Evolutionary conservation across 768 basidiomycete genomes (phyloP).

Genomic region (Boletus eberwhitei): DNA sequence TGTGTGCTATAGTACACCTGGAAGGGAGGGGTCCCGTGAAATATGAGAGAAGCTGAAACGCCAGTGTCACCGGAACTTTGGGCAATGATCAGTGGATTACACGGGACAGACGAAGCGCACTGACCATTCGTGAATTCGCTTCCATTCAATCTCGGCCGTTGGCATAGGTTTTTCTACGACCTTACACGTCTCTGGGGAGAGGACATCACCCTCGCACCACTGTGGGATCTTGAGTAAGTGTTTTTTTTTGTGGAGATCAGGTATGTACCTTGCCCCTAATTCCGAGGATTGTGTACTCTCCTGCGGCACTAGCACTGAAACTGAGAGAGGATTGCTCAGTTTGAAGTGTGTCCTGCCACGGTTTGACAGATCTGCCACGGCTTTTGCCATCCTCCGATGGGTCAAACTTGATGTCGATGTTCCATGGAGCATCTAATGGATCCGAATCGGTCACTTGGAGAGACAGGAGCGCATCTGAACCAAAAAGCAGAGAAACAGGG

Average conservation of each 20-base stretch:
- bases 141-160: slow-evolving; percentile 83
- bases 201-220: slow-evolving; percentile 79
- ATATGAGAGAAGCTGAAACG: slow-evolving; percentile 78
- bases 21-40: slow-evolving; percentile 91
- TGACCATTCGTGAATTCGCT: slow-evolving; percentile 87
- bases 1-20: slow-evolving; percentile 74
- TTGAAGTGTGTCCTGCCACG: slow-evolving; percentile 63
- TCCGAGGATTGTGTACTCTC: slow-evolving; percentile 70
- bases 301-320: slow-evolving; percentile 57
- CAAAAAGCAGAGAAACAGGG: slow-evolving; percentile 69
- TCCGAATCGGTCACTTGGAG: slow-evolving; percentile 56
- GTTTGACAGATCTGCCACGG: slow-evolving; percentile 42
- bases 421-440: slow-evolving; percentile 65
- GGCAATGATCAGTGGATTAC: background rate
- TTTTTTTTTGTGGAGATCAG: background rate
- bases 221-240: slow-evolving; percentile 21
- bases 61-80: slow-evolving; percentile 86
- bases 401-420: slow-evolving; percentile 58
- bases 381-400: slow-evolving; percentile 43
- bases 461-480: slow-evolving; percentile 55
- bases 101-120: background rate
- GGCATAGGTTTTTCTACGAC: slow-evolving; percentile 76
- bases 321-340: slow-evolving; percentile 46
- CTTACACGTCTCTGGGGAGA: slow-evolving; percentile 77
- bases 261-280: slow-evolving; percentile 62